phyloP scores from a whole-genome alignment of 2,329 filamentous ascomycete species.

The Cladophialophora carrionii region DNA sequence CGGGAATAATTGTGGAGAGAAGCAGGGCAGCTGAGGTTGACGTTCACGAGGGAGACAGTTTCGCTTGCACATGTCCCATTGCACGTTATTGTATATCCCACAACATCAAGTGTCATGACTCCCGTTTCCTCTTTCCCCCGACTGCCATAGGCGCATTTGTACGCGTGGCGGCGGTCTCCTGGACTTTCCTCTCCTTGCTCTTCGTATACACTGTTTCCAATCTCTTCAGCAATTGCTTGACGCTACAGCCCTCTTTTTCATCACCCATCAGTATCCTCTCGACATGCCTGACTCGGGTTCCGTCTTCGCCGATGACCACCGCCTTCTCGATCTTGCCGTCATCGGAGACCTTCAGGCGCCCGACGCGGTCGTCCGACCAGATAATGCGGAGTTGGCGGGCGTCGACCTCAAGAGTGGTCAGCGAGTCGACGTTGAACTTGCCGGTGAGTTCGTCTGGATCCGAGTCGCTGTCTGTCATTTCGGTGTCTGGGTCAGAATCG shows the following conservation, averaged over 20 bases:
- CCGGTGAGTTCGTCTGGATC: conserved; percentile 23
- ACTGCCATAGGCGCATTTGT: not conserved
- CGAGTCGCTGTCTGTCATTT: conserved; percentile 13
- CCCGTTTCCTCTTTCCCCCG: not conserved
- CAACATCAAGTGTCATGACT: not conserved
- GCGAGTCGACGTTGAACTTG: conserved; percentile 43
- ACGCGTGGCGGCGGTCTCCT: not conserved
- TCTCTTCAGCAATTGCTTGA: not conserved
- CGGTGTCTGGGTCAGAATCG: not conserved
- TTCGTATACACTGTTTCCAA: not conserved
- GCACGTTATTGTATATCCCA: not conserved
- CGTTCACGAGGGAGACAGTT: not conserved
- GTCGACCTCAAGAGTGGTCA: conserved; percentile 46
- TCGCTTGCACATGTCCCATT: not conserved
- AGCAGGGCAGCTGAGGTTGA: not conserved
- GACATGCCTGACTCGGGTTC: conserved; percentile 10
- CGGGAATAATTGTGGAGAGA: not conserved
- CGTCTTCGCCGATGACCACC: conserved; percentile 46
- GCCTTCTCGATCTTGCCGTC: conserved; percentile 48
- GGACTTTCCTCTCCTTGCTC: conserved; percentile 1
- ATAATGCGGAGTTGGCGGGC: conserved; percentile 49
- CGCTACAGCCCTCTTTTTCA: not conserved
- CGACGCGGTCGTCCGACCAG: conserved; percentile 51
- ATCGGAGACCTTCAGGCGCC: conserved; percentile 49
- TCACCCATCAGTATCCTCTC: conserved; percentile 26